phyloP scores from a whole-genome alignment of 257 asterid genomes.

The Nicotiana benthamiana region DNA sequence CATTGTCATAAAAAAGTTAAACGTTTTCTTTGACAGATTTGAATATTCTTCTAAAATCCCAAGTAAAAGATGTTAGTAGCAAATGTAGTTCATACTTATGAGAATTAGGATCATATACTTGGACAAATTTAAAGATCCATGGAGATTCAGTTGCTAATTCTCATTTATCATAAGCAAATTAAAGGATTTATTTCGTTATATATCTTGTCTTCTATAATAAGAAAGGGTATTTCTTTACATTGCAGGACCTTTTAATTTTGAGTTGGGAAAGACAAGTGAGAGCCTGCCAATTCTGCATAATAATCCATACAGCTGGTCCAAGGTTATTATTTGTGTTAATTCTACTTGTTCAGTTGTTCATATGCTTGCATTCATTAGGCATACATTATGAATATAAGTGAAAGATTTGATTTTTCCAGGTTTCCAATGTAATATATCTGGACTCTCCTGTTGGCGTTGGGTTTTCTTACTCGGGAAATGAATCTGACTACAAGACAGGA shows the following conservation, averaged over 20 bases:
- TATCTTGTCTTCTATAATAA: neutral
- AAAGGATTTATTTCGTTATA: constrained; percentile 4
- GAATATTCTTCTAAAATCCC: neutral
- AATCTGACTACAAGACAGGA: constrained; percentile 65
- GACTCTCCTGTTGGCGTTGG: constrained; percentile 99
- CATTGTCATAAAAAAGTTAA: neutral
- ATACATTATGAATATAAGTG: neutral
- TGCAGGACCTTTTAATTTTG: constrained; percentile 92
- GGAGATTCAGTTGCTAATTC: neutral
- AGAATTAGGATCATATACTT: neutral
- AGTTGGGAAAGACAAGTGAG: constrained; percentile 39
- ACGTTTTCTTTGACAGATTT: neutral
- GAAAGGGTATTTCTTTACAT: neutral
- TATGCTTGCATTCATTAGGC: neutral
- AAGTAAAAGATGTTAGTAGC: neutral
- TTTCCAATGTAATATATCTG: constrained; percentile 63
- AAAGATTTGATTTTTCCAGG: constrained; percentile 31
- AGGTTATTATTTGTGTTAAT: constrained; percentile 44
- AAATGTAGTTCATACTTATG: neutral
- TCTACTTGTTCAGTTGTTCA: neutral
- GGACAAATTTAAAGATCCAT: neutral
- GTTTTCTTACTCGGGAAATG: constrained; percentile 58
- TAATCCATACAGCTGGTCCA: constrained; percentile 92
- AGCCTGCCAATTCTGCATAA: constrained; percentile 74
- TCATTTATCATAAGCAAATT: neutral